Base-by-base conservation (phyloP, 2,329 filamentous ascomycete genomes). In the Fusarium euwallaceae region DNA sequence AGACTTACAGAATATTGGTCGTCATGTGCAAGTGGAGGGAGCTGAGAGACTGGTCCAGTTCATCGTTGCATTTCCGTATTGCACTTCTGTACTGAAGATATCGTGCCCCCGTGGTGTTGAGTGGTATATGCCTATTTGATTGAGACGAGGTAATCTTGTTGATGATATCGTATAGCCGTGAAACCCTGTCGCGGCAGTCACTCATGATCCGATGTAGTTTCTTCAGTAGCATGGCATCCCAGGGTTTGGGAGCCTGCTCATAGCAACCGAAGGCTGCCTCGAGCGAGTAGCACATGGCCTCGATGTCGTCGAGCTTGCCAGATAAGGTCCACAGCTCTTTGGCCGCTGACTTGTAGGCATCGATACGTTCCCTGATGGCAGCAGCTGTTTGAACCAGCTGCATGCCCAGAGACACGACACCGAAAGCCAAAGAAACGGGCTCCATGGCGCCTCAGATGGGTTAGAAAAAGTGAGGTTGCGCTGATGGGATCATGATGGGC, bases 271-370 rank as follows among this genome's bases (percentile, higher is more conserved):
- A 45, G 3, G 61, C 48, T 2, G 20, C 56, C 8, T 69, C 69
- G 3, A 71, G 56, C 0, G 61, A 64, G 43, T 62, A 43, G n/a
- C 65, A 69, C 16, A 71, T 65, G 11, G 37, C n/a, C 14, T 71
- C 65, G 7, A 71, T 69, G 22, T 71, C 43, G 56, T 62, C 65
- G 4, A 69, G 56, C 32, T 65, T 68, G 37, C 65, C 56, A 6
- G 61, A 68, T 7, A 71, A 45, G 6, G 9, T 24, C 6, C 43
- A 27, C 3, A 71, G 34, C 24, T 71, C 69, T 39, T 65, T 69
- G 14, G 65, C 37, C n/a, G 69, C 65, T 7, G 69, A 69, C 36
- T 69, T 71, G 32, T 71, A 71, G 10, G 56, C 56, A n/a, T 43
- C 56, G 22, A 71, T 70, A 5, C 64, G 41, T 22, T 56, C 32